These are phyloP conservation scores for Beauveria rudraprayagi DNA, from an alignment of 2,329 filamentous ascomycete species.

Conservation along the genomic window DNA sequence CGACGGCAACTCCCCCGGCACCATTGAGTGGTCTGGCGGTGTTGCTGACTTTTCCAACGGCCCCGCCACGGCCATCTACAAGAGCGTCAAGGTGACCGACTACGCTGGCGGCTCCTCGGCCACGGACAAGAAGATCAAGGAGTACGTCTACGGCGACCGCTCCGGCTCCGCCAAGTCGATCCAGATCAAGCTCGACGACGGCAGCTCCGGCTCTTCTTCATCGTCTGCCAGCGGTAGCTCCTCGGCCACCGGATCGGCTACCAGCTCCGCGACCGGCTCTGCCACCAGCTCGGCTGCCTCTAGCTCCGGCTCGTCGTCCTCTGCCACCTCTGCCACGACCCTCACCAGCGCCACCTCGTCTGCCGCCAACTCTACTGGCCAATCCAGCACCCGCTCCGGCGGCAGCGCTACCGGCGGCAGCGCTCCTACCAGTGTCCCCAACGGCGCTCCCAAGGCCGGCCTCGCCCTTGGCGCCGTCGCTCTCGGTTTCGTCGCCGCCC, in stretches of 20 bases:
- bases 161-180: slow-evolving; percentile 44
- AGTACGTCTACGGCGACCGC: slow-evolving; percentile 45
- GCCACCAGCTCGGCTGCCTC: slow-evolving; percentile 9
- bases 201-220: slow-evolving; percentile 22
- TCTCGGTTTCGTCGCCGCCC: slow-evolving; percentile 20
- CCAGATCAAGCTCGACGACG: slow-evolving; percentile 27
- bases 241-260: neutral
- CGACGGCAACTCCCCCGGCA: slow-evolving; percentile 55
- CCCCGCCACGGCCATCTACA: slow-evolving; percentile 50
- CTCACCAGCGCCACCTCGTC: slow-evolving; percentile 18
- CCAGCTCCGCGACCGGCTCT: slow-evolving; percentile 12
- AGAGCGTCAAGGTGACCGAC: slow-evolving; percentile 46
- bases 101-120: slow-evolving; percentile 41
- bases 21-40: slow-evolving; percentile 64
- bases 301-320: neutral
- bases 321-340: slow-evolving; percentile 14
- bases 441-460: slow-evolving; percentile 20
- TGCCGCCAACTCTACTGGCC: slow-evolving; percentile 16
- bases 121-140: slow-evolving; percentile 31
- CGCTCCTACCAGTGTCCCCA: slow-evolving; percentile 17
- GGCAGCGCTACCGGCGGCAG: slow-evolving; percentile 8
- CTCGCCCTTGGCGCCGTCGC: slow-evolving; percentile 18
- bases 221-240: slow-evolving; percentile 21
- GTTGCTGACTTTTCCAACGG: slow-evolving; percentile 46
- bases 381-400: slow-evolving; percentile 15